Base-by-base conservation (phyloP, 192 early-diverging fungal genomes). In the Coemansia sp. region DNA sequence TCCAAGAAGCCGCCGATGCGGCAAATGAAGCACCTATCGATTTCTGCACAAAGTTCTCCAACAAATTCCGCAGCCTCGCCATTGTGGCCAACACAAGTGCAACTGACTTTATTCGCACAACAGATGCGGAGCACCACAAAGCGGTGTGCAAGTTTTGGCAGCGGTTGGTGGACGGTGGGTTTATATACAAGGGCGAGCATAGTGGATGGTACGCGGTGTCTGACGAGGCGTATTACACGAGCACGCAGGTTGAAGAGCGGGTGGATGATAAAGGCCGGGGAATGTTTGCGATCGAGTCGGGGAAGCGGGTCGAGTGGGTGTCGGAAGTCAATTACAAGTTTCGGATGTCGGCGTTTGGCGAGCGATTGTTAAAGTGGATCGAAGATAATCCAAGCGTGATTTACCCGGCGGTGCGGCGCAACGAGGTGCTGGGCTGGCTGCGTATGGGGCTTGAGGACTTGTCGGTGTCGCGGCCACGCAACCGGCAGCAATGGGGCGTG, bases 141-240 rank as follows among this genome's bases (percentile, higher is more conserved):
- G 88, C 93, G 0, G 95, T 96, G 2, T 60, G 80, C 48, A 66
- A 74, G 22, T 73, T 98, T 29, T 98, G 96, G 95, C 73, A 85
- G 39, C 41, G 52, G 55, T 77, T 98, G 14, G 72, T 84, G 17
- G 75, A 87, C 5, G 78, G 73, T 23, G 92, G 92, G 21, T 87
- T 87, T 62, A 92, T 98, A 47, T 97, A 95, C 82, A 95, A 94
- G 77, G 94, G 93, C 19, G 71, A 74, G 48, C 93, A 98, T 52
- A 85, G 89, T 49, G 96, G 96, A 24, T 98, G 94, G 94, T 98
- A 98, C 76, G 88, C 91, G 1, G 87, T 98, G 5, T 96, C 95
- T 11, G 96, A 98, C 67, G 96, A 98, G 79, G 91, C 93, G 0
- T 98, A 94, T 66, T 94, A 94, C 65, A 82, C 92, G 0, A 71